These are phyloP conservation scores for Helichrysum umbraculigerum DNA, from an alignment of 129 eudicot genomes.

Conservation along the genomic window DNA sequence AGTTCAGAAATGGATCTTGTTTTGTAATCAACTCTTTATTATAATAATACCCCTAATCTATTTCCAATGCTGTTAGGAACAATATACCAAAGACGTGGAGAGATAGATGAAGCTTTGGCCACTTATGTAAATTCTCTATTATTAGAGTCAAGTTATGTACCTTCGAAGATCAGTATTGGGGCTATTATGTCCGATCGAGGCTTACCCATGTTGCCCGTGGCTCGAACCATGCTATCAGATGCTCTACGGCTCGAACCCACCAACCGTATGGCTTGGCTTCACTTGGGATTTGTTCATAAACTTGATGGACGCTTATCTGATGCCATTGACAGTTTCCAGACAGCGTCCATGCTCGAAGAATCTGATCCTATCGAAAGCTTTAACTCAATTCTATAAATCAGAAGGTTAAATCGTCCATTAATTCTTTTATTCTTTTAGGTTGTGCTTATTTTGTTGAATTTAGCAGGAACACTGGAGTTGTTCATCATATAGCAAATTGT, in stretches of 20 bases:
- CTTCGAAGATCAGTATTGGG: conserved; percentile 71
- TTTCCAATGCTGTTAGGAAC: conserved; percentile 42
- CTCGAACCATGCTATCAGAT: conserved; percentile 78
- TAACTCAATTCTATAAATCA: conserved; percentile 47
- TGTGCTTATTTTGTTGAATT: conserved; percentile 9
- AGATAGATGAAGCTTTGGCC: conserved; percentile 60
- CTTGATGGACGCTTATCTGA: conserved; percentile 80
- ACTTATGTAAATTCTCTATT: conserved; percentile 72
- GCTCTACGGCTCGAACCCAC: conserved; percentile 47
- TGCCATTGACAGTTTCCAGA: conserved; percentile 93
- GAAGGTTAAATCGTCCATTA: conserved; percentile 25
- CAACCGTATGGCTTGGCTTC: conserved; percentile 36
- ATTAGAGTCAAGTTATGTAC: conserved; percentile 68
- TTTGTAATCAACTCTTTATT: neutral
- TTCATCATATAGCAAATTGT: conserved; percentile 15
- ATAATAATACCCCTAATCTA: neutral
- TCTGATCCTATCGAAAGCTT: conserved; percentile 90
- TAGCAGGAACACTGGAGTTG: conserved; percentile 5
- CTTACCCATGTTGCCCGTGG: conserved; percentile 66
- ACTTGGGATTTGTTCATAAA: conserved; percentile 79
- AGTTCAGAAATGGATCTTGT: neutral
- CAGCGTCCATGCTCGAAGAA: conserved; percentile 92
- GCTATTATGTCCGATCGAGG: conserved; percentile 58
- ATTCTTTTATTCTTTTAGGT: conserved; percentile 47
- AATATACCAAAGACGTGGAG: conserved; percentile 71